Evolutionary conservation across 2,329 filamentous ascomycete genomes (phyloP).

Genomic region (Microdochium nivale): DNA sequence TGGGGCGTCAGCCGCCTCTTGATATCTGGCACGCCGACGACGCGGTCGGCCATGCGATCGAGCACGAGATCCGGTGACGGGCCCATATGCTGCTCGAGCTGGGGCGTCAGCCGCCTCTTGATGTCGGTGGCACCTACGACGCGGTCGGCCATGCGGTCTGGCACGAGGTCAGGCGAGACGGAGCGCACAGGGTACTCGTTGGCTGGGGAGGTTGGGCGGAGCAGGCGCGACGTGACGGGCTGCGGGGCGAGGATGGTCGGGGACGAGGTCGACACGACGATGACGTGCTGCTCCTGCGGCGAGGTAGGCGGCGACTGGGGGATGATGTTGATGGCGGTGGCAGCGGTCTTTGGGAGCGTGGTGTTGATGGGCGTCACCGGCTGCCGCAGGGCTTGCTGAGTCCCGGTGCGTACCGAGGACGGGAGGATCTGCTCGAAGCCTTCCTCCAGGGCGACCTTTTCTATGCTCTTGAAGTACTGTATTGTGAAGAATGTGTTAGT

Average conservation of each 20-base stretch:
- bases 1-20: slow-evolving; percentile 20
- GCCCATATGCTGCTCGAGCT: slow-evolving; percentile 21
- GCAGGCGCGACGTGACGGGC: slow-evolving; percentile 44
- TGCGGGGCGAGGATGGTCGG: slow-evolving; percentile 44
- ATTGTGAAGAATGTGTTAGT: slow-evolving; percentile 1
- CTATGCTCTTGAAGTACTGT: slow-evolving; percentile 64
- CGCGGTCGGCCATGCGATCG: slow-evolving; percentile 52
- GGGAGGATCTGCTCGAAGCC: slow-evolving; percentile 51
- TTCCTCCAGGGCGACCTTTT: slow-evolving; percentile 49
- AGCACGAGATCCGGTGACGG: slow-evolving; percentile 54
- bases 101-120: slow-evolving; percentile 19
- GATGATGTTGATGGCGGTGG: slow-evolving; percentile 13
- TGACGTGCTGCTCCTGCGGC: slow-evolving; percentile 5
- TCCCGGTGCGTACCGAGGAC: slow-evolving; percentile 45
- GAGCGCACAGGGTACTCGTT: slow-evolving; percentile 47
- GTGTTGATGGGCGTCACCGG: background rate
- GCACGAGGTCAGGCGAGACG: slow-evolving; percentile 50
- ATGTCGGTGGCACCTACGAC: slow-evolving; percentile 42
- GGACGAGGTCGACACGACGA: slow-evolving; percentile 15
- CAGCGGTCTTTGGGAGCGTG: slow-evolving; percentile 5
- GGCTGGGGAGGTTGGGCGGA: slow-evolving; percentile 41
- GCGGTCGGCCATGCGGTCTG: slow-evolving; percentile 53
- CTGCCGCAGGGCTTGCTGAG: slow-evolving; percentile 12
- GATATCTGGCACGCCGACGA: slow-evolving; percentile 41
- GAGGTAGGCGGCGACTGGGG: slow-evolving; percentile 20